These are phyloP conservation scores for Carpinus fangiana DNA, from an alignment of 306 rosid species.

Conservation along the genomic window DNA sequence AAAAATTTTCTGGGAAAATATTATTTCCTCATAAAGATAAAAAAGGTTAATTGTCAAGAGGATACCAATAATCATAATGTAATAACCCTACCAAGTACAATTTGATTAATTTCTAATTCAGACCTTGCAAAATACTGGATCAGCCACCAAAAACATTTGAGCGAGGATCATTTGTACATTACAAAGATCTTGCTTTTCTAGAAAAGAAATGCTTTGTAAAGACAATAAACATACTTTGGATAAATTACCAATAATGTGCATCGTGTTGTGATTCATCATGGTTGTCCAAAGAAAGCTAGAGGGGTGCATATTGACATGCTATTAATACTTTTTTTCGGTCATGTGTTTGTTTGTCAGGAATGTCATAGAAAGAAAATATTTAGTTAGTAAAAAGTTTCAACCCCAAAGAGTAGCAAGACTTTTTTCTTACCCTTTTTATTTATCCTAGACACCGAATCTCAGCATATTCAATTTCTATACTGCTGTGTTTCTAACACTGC, in stretches of 20 bases:
- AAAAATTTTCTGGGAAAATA: neutral
- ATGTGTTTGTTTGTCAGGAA: neutral
- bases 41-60: neutral
- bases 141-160: neutral
- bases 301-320: neutral
- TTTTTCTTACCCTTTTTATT: neutral
- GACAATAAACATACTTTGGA: no score
- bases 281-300: no score
- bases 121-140: neutral
- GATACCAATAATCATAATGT: neutral
- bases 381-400: neutral
- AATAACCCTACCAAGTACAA: neutral
- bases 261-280: no score
- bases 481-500: neutral
- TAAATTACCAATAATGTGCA: no score
- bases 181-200: neutral
- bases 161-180: neutral
- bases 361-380: neutral
- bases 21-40: neutral
- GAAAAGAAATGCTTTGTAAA: neutral
- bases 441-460: neutral
- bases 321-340: neutral
- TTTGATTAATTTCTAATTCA: neutral
- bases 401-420: neutral
- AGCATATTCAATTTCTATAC: neutral